Base-by-base conservation (phyloP, 306 rosid species). In the Pterocarpus macrocarpus region DNA sequence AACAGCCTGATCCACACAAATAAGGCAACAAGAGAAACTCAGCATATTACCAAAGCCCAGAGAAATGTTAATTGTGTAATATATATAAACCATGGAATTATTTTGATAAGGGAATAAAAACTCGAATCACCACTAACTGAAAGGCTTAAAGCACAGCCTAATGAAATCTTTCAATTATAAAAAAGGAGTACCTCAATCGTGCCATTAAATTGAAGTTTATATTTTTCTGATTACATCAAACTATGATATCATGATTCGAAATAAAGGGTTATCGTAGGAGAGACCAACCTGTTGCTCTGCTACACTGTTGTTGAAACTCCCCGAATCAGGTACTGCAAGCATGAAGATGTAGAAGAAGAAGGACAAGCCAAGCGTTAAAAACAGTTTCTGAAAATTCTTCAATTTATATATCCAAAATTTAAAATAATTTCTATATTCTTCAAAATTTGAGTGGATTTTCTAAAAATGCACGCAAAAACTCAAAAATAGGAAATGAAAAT, bases 251-350 rank as follows among this genome's bases (percentile, higher is more conserved):
- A 61, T 41, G 16, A 79, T 28, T 75, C 38, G 5, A 66, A 78
- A 64, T 52, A 4, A 63, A 74, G 71, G 59, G 45, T 69, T 43
- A 22, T 22, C 28, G 58, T 3, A 66, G 44, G 30, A 87, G 12
- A 50, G 17, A 83, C 90, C 75, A 87, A 95, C 99, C 99, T 96
- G 99, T 78, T 96, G 95, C 83, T 90, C 99, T n/a, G 97, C 93
- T 16, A 96, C 98, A 79, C 98, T 96, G 92, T 96, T 93, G 88
- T 93, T 96, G 79, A 96, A 96, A 73, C 99, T 78, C 78, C 98
- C 97, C 13, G 96, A 86, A 86, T 96, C 99, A 64, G 90, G 76
- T 50, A 79, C 98, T 93, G 89, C 87, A 39, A 71, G 71, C 39
- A 72, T 38, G 34, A 85, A 77, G 13, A 39, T 35, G 11, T 15